phyloP scores from a whole-genome alignment of 371 early-diverging fungal genomes.

The Mucor irregularis region DNA sequence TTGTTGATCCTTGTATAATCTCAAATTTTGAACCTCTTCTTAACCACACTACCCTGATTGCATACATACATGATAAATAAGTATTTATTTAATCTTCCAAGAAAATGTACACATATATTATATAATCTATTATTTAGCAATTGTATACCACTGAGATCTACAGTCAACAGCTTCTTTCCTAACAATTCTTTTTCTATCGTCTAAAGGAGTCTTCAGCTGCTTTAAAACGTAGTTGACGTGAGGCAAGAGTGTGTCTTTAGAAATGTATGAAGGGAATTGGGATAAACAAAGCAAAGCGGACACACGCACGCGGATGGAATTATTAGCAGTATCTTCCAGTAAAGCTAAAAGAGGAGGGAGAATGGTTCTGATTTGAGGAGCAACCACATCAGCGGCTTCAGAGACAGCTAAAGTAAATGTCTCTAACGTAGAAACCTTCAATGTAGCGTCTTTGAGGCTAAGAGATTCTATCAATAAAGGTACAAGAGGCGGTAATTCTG shows the following conservation, averaged over 20 bases:
- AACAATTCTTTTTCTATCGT: slow-evolving; percentile 89
- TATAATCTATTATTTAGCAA: slow-evolving; percentile 3
- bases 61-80: too few species aligned
- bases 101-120: too few species aligned
- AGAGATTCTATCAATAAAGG: slow-evolving; percentile 77
- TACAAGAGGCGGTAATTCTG: slow-evolving; percentile 70
- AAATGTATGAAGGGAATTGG: slow-evolving; percentile 63
- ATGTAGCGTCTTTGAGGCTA: slow-evolving; percentile 55
- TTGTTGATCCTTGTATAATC: too few species aligned
- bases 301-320: slow-evolving; percentile 59
- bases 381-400: slow-evolving; percentile 64
- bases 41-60: too few species aligned
- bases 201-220: slow-evolving; percentile 65
- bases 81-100: too few species aligned
- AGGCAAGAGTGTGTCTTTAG: slow-evolving; percentile 62
- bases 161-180: slow-evolving; percentile 87
- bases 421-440: slow-evolving; percentile 76
- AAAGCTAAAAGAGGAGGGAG: slow-evolving; percentile 50
- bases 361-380: slow-evolving; percentile 54
- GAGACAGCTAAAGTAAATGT: slow-evolving; percentile 68
- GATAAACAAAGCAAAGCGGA: slow-evolving; percentile 74
- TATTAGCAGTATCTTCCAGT: slow-evolving; percentile 29
- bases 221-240: slow-evolving; percentile 62
- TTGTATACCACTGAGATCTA: slow-evolving; percentile 75
- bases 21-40: too few species aligned